Percentiles rank a stretch among this genome's conserved stretches.
phyloP scores from a whole-genome alignment of 495 filamentous ascomycete species.

The Hypoxylon intermedium region DNA sequence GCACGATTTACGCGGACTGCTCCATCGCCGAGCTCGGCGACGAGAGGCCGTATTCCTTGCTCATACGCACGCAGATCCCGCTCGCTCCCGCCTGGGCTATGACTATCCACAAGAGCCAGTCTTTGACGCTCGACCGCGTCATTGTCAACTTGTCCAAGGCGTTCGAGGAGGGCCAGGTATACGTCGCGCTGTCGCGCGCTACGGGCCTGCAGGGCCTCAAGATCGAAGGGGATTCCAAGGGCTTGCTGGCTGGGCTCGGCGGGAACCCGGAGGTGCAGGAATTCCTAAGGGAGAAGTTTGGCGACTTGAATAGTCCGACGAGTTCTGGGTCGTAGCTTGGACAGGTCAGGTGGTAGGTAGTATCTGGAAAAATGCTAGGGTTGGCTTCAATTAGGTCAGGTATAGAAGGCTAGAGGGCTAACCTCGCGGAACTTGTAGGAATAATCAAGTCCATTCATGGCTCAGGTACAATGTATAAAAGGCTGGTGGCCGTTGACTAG shows the following conservation, averaged over 20 bases:
- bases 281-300: constrained; percentile 41
- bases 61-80: constrained; percentile 79
- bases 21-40: constrained; percentile 56
- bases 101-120: constrained; percentile 94
- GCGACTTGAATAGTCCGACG: constrained; percentile 15
- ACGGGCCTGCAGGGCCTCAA: constrained; percentile 76
- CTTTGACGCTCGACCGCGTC: constrained; percentile 89
- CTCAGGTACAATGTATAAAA: too few species aligned
- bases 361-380: not conserved
- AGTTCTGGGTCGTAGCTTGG: not conserved
- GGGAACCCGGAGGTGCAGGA: constrained; percentile 39
- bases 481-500: too few species aligned
- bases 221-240: constrained; percentile 45
- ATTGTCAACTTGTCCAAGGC: constrained; percentile 84
- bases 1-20: constrained; percentile 58
- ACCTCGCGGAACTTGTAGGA: not conserved
- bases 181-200: constrained; percentile 80
- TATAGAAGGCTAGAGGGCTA: not conserved
- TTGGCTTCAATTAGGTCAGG: not conserved
- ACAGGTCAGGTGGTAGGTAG: too few species aligned
- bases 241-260: constrained; percentile 35
- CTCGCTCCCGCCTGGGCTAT: constrained; percentile 93
- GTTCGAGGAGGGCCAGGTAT: constrained; percentile 90
- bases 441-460: too few species aligned
- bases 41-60: constrained; percentile 61